Evolutionary conservation across 371 early-diverging fungal genomes (phyloP), one percentile per base, ranked within the genome.

Genomic region (Syncephalastrum sp.): DNA sequence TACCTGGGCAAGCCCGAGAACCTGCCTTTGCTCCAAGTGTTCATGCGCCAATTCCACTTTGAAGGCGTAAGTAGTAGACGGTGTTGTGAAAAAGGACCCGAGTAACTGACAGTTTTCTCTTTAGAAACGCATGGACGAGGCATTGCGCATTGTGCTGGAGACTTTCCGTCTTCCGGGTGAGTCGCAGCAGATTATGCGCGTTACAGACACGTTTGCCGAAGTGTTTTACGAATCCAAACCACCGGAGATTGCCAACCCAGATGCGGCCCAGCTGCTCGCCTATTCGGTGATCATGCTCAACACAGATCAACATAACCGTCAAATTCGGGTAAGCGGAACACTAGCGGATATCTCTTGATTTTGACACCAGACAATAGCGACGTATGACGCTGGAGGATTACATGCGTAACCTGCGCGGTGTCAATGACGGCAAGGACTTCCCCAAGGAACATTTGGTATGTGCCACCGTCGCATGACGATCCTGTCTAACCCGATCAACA

Each of bases 81-180:
- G 2, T 33, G 12, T 33, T 33, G 17, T 0, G 29, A 6, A 15
- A 15, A 15, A 16, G 41, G 42, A 27, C 45, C n/a, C 19, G 15
- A 27, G 27, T 27, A 13, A 25, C 24, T 47, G 17, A 41, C 19
- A 17, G 21, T 47, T 2, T 19, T 17, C 17, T 21, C 42, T 42
- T 57, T 57, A 84, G 81, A 87, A 85, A 72, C 84, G 91, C 23
- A 70, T 97, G 50, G 93, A 96, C 63, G 94, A 95, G 67, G 92
- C 95, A 0, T 64, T 96, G 42, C 84, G 98, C 43, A 75, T 79
- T 25, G 80, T 95, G 21, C 74, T 98, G 10, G 88, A 87, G 57
- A 82, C 88, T 10, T 98, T 98, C 81, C 84, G 95, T 47, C 69
- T 98, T 16, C 94, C 94, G 4, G 97, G 97, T 29, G 98, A 98